Evolutionary conservation across 192 early-diverging fungal genomes (phyloP).

Genomic region (Powellomyces hirtus): DNA sequence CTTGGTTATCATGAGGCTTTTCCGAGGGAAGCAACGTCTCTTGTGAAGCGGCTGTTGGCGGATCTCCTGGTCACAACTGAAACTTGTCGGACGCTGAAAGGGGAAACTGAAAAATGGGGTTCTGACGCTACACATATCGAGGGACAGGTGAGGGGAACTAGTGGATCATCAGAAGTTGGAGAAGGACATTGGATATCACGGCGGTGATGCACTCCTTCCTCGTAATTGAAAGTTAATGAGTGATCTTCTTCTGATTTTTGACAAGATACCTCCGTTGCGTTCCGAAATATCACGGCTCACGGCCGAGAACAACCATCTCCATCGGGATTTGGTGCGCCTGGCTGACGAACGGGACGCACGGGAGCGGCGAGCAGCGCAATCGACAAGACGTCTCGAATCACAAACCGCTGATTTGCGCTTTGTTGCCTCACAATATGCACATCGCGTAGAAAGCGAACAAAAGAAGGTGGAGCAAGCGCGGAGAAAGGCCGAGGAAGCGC

Average conservation of each 20-base stretch:
- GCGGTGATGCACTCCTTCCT: too few relatives aligned
- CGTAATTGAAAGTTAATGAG: too few relatives aligned
- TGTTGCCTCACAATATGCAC: slow-evolving; percentile 42
- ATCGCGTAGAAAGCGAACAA: slow-evolving; percentile 38
- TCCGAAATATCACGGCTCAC: slow-evolving; percentile 40
- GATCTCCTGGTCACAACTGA: slow-evolving; percentile 51
- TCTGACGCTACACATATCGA: slow-evolving; percentile 17
- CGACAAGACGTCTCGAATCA: slow-evolving; percentile 27
- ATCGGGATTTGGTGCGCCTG: slow-evolving; percentile 37
- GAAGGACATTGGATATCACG: too few relatives aligned
- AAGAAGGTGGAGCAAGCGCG: slow-evolving; percentile 35
- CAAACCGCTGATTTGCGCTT: slow-evolving; percentile 46
- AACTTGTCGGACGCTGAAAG: slow-evolving; percentile 32
- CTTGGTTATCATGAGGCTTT: slow-evolving; percentile 45
- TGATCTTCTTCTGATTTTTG: neutral
- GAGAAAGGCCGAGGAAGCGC: slow-evolving; percentile 39
- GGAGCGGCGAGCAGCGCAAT: slow-evolving; percentile 11
- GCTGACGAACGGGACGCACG: slow-evolving; percentile 43
- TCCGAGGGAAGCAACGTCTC: slow-evolving; percentile 21
- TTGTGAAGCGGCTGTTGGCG: slow-evolving; percentile 41
- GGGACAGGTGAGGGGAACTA: slow-evolving; percentile 19
- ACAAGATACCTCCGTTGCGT: slow-evolving; percentile 40
- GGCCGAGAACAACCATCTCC: slow-evolving; percentile 49
- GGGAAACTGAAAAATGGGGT: slow-evolving; percentile 15
- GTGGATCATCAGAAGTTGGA: too few relatives aligned